These are phyloP conservation scores for Eimeria falciformis DNA, from an alignment of 169 alveolate species.

Conservation along the genomic window DNA sequence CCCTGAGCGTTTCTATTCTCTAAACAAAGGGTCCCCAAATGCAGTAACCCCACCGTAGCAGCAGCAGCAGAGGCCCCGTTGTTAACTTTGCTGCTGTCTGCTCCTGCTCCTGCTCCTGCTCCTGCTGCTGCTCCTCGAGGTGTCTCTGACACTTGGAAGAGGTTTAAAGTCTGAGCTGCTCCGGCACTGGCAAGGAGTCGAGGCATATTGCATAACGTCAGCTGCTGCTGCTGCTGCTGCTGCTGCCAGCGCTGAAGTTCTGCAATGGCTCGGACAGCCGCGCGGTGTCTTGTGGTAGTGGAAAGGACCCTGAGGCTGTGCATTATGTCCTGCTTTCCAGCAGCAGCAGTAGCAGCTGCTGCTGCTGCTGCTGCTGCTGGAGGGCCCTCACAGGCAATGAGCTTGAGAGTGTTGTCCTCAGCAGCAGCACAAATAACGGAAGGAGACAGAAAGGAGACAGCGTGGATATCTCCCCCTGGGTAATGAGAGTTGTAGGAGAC, in stretches of 20 bases:
- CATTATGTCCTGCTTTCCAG: background rate
- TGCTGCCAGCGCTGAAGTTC: slow-evolving; percentile 36
- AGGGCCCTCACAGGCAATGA: slow-evolving; percentile 1
- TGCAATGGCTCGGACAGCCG: slow-evolving; percentile 26
- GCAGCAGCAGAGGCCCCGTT: slow-evolving; percentile 17
- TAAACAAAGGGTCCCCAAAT: background rate
- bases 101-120: background rate
- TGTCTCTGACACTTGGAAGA: background rate
- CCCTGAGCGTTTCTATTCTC: slow-evolving; percentile 16
- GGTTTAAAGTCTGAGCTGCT: slow-evolving; percentile 28
- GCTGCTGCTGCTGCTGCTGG: slow-evolving; percentile 66
- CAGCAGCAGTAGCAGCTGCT: slow-evolving; percentile 1
- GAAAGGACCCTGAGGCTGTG: slow-evolving; percentile 35
- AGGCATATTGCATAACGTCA: background rate
- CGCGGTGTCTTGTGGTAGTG: slow-evolving; percentile 31
- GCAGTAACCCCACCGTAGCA: background rate
- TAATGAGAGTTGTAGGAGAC: slow-evolving; percentile 28
- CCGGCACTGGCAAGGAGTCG: slow-evolving; percentile 56
- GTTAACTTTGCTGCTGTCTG: background rate
- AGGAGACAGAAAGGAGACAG: slow-evolving; percentile 50
- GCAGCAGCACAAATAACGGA: slow-evolving; percentile 42
- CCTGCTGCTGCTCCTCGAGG: background rate
- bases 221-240: slow-evolving; percentile 34
- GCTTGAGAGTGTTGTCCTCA: slow-evolving; percentile 39
- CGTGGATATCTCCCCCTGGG: slow-evolving; percentile 43